A percentile compares a stretch with the other conserved stretches of the same genome.
These are phyloP conservation scores for Podospora pseudocomata DNA, from an alignment of 495 filamentous ascomycete genomes.

Conservation along the genomic window DNA sequence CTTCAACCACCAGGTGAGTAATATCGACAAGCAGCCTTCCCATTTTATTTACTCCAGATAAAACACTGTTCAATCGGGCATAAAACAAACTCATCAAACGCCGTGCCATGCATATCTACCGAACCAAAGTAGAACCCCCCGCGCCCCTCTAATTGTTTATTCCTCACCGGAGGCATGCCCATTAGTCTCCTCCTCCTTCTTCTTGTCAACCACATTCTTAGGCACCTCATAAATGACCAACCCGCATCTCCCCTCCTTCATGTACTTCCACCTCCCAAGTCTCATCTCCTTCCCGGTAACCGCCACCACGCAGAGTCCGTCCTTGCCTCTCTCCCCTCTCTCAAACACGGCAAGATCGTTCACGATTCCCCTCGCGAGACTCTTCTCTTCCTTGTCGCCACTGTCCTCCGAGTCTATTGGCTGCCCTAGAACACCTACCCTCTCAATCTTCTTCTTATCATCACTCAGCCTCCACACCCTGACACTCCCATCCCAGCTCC, in stretches of 20 bases:
- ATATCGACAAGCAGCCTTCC: neutral
- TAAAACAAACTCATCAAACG: neutral
- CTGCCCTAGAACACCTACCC: slow-evolving; percentile 59
- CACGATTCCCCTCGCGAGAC: slow-evolving; percentile 64
- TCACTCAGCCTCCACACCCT: slow-evolving; percentile 79
- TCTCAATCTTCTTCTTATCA: slow-evolving; percentile 75
- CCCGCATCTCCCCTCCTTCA: slow-evolving; percentile 65
- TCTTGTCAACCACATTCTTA: slow-evolving; percentile 31
- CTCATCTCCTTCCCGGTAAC: slow-evolving; percentile 83
- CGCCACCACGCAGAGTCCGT: slow-evolving; percentile 74
- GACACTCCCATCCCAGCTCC: slow-evolving; percentile 89
- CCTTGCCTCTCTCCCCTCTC: slow-evolving; percentile 61
- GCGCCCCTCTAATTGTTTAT: neutral
- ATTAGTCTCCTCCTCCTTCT: slow-evolving; percentile 15
- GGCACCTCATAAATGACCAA: slow-evolving; percentile 78
- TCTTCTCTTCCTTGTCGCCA: slow-evolving; percentile 9
- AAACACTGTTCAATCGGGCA: neutral
- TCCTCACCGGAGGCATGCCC: slow-evolving; percentile 19
- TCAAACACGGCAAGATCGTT: slow-evolving; percentile 87
- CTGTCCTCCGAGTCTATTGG: slow-evolving; percentile 17
- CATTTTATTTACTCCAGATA: neutral
- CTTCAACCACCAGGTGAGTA: neutral
- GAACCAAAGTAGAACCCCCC: neutral
- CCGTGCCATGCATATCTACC: neutral
- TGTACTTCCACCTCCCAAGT: slow-evolving; percentile 68